Evolutionary conservation across 495 filamentous ascomycete species (phyloP).

Genomic region (Penicillium ochrochloron): DNA sequence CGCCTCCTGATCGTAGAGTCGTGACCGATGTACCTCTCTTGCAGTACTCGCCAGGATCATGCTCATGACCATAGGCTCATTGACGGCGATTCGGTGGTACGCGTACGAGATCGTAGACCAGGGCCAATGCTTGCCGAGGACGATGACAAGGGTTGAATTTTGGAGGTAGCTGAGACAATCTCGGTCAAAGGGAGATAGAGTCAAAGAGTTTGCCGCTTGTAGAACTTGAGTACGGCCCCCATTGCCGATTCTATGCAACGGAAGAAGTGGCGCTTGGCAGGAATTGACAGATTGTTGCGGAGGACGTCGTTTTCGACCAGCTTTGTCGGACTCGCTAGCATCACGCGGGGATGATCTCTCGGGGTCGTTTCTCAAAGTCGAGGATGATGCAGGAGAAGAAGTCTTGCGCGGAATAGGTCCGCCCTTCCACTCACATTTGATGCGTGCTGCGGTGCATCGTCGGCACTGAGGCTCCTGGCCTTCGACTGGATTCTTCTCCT

Average conservation of each 20-base stretch:
- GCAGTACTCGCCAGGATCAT: slow-evolving; percentile 42
- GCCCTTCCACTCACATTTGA: slow-evolving; percentile 40
- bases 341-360: background rate
- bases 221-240: slow-evolving; percentile 10
- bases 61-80: slow-evolving; percentile 42
- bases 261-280: slow-evolving; percentile 11
- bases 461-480: slow-evolving; percentile 39
- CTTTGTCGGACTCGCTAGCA: background rate
- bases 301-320: background rate
- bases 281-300: background rate
- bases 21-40: slow-evolving; percentile 35
- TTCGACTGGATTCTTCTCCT: slow-evolving; percentile 32
- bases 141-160: slow-evolving; percentile 37
- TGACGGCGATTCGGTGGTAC: slow-evolving; percentile 39
- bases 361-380: slow-evolving; percentile 4
- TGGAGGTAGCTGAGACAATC: slow-evolving; percentile 35
- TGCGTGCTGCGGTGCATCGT: slow-evolving; percentile 32
- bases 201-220: slow-evolving; percentile 38
- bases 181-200: slow-evolving; percentile 34
- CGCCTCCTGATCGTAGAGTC: slow-evolving; percentile 26
- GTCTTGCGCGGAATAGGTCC: slow-evolving; percentile 33
- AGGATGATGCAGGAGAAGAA: slow-evolving; percentile 11
- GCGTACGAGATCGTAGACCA: slow-evolving; percentile 40
- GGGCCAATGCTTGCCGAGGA: slow-evolving; percentile 44
- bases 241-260: slow-evolving; percentile 10